Evolutionary conservation across 768 basidiomycete species (phyloP), one percentile per base, ranked within the genome.

Genomic region (Termitomyces sp.): DNA sequence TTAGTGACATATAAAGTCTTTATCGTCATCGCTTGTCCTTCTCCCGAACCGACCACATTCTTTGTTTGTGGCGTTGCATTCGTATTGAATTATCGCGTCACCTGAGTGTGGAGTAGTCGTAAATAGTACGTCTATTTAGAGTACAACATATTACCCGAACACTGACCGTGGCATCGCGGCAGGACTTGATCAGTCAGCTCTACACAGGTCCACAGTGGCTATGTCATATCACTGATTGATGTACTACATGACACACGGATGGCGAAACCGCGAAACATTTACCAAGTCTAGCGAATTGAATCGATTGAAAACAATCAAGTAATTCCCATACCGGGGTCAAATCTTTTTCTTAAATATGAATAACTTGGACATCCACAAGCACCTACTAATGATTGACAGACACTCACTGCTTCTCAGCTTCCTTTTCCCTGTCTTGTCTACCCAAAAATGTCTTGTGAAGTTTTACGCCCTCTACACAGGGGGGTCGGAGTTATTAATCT

Each of bases 61-160:
- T 60, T 39, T 60, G 45, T 55, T 49, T 60, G 59, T 60, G 59
- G 59, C 59, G 59, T 50, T 20, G 15, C 11, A 24, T 42, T 38
- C 28, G 13, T 18, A 51, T 57, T 20, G 3, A 38, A 57, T 45
- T 13, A 18, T 8, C 55, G 40, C 44, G 35, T 48, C 36, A 52
- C n/a, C 13, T 56, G 54, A 2, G 32, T 15, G 40, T 42, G 22
- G 22, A 51, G 24, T 35, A 6, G 7, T 13, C 11, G 44, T 13
- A 11, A n/a, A 12, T 48, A 16, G 13, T 7, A 54, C 24, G 11
- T n/a, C 16, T 3, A 24, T 20, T 28, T 15, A 40, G 11, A 44
- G 7, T 15, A 35, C 13, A 16, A 56, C 8, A 18, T 56, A 18
- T 11, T 35, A 28, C 7, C 16, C 20, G 35, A 42, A 42, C 24